Base-by-base conservation (phyloP, 169 alveolate species). In the Plasmodium reichenowi region DNA sequence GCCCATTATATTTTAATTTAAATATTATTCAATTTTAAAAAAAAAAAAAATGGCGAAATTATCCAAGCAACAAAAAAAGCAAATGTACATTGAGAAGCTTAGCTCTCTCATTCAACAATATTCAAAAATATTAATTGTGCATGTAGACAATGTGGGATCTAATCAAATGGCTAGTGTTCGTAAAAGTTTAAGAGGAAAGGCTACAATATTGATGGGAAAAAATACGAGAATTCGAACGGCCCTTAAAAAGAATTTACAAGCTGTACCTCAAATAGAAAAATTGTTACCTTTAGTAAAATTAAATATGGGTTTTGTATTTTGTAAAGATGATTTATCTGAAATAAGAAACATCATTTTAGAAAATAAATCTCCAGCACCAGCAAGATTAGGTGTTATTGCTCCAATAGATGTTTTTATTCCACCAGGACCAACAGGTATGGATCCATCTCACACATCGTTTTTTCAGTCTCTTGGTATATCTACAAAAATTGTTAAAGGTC, bases 371-470 rank as follows among this genome's bases (percentile, higher is more conserved):
- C 99, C 99, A 67, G 99, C 99, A 47, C 99, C 99, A 43, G 99
- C 99, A 59, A 95, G 98, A 92, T 99, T 97, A 74, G 99, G 99
- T 88, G 98, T 97, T 74, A 89, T 98, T 58, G 99, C 99, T 54
- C 99, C 99, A 2, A 95, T 95, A 85, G 99, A 98, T 92, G 99
- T 98, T 72, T 95, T 95, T 94, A 98, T 99, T 74, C 99, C 99
- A 10, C 98, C 99, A 54, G 99, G 99, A 9, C 98, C 99, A 32
- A 98, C 99, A 38, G 99, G 99, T 74, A 95, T 99, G 98, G 99
- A 99, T 91, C 99, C 99, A 43, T 97, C 99, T 29, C 99, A 98
- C 95, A 99, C 99, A 38, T 96, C 98, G 67, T 99, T 98, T 98
- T 99, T 99, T 99, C 99, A 99, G 94, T 99, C 99, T 48, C 95